These are phyloP conservation scores for Incumbomyces delicatus DNA, from an alignment of 2,329 filamentous ascomycete genomes.

Conservation along the genomic window DNA sequence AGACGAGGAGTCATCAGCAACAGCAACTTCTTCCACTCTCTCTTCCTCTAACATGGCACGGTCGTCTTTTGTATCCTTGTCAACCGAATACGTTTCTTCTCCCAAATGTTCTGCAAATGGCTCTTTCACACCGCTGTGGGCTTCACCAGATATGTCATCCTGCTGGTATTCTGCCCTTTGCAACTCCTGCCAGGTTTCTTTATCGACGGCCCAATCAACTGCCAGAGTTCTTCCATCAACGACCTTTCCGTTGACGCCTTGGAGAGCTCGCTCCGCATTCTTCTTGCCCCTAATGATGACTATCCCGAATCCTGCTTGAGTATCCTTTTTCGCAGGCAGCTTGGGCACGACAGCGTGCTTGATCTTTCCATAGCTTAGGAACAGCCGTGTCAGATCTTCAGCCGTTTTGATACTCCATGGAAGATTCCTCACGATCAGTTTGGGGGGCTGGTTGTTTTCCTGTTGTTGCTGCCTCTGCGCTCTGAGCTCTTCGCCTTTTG, in stretches of 20 bases:
- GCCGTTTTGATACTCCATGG: constrained; percentile 90
- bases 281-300: constrained; percentile 77
- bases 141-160: constrained; percentile 26
- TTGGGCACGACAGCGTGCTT: constrained; percentile 79
- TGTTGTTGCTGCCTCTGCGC: constrained; percentile 47
- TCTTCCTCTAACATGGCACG: constrained; percentile 31
- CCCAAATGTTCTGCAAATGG: constrained; percentile 46
- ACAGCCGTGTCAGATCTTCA: constrained; percentile 68
- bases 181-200: constrained; percentile 68
- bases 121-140: constrained; percentile 46
- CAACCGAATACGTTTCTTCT: constrained; percentile 27
- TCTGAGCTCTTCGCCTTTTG: constrained; percentile 30
- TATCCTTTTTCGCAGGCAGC: constrained; percentile 42
- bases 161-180: constrained; percentile 32
- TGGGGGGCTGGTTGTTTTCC: constrained; percentile 54
- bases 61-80: constrained; percentile 25
- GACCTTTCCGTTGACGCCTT: constrained; percentile 76
- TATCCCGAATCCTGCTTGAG: constrained; percentile 82
- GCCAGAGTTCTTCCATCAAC: constrained; percentile 81
- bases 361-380: constrained; percentile 82
- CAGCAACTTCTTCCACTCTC: constrained; percentile 35
- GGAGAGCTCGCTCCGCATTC: constrained; percentile 83
- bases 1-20: constrained; percentile 30
- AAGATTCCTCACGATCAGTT: constrained; percentile 82
- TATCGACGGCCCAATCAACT: constrained; percentile 95